These are phyloP conservation scores for Gaultheria prostrata DNA, from an alignment of 148 eudicot genomes.

Conservation along the genomic window DNA sequence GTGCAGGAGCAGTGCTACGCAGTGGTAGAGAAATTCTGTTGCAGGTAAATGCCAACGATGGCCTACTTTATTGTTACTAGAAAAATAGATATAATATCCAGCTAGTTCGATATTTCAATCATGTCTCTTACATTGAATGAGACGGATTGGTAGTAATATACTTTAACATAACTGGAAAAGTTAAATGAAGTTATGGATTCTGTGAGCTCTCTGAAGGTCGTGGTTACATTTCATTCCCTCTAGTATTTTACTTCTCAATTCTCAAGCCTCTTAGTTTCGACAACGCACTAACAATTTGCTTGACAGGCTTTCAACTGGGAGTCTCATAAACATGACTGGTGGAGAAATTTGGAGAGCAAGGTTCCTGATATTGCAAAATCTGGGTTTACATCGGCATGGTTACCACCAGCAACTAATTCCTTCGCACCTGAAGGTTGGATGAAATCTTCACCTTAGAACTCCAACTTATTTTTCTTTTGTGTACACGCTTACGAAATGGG, in stretches of 20 bases:
- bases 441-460: slow-evolving; percentile 3
- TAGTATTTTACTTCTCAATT: slow-evolving; percentile 11
- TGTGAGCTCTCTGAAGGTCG: background rate
- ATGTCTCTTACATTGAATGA: background rate
- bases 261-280: background rate
- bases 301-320: slow-evolving; percentile 94
- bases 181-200: slow-evolving; percentile 7
- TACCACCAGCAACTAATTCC: slow-evolving; percentile 82
- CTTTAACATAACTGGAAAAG: background rate
- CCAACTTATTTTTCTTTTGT: background rate
- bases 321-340: slow-evolving; percentile 87
- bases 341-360: slow-evolving; percentile 68
- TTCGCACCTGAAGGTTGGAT: slow-evolving; percentile 69
- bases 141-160: background rate
- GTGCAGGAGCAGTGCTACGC: slow-evolving; percentile 55
- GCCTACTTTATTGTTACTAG: background rate
- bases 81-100: slow-evolving; percentile 2
- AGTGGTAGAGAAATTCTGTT: slow-evolving; percentile 74
- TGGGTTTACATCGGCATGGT: slow-evolving; percentile 89
- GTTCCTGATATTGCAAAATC: slow-evolving; percentile 75
- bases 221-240: background rate
- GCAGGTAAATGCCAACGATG: slow-evolving; percentile 49
- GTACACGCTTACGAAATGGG: background rate
- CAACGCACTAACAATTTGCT: slow-evolving; percentile 10
- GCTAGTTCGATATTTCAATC: background rate